Evolutionary conservation across 1,139 yeast genomes (phyloP).

Genomic region (Saccharomycopsis hybrid): DNA sequence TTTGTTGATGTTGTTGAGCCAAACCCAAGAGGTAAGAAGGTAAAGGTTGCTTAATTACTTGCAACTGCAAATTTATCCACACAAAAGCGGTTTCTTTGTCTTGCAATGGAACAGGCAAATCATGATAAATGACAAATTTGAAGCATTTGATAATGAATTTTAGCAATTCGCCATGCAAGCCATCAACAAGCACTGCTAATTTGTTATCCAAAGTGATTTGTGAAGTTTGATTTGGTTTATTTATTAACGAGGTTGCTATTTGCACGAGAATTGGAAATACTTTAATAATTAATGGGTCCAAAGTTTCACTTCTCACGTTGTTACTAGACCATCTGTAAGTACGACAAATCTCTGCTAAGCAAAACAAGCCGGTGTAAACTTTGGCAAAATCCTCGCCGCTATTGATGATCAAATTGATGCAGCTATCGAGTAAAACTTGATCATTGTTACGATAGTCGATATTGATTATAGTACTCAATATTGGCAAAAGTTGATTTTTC

Average conservation of each 20-base stretch:
- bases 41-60: constrained; percentile 53
- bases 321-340: constrained; percentile 74
- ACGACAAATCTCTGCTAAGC: constrained; percentile 69
- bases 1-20: too few relatives aligned
- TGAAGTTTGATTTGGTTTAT: not conserved
- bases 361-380: constrained; percentile 69
- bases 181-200: constrained; percentile 11
- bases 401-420: constrained; percentile 50
- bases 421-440: constrained; percentile 26
- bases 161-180: constrained; percentile 67
- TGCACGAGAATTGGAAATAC: constrained; percentile 66
- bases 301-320: constrained; percentile 42
- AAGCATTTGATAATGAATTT: constrained; percentile 71
- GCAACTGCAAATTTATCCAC: constrained; percentile 78
- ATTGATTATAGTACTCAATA: constrained; percentile 56
- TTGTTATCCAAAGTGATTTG: not conserved
- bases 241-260: constrained; percentile 50
- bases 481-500: constrained; percentile 59
- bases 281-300: constrained; percentile 55
- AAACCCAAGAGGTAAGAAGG: constrained; percentile 33
- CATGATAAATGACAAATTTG: constrained; percentile 77
- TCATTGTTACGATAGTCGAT: constrained; percentile 37
- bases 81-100: constrained; percentile 47
- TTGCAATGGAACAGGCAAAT: constrained; percentile 68
- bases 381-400: constrained; percentile 45